Conservation (phyloP, 345 rosid genomes). For the Diplotaxis tenuifolia region DNA sequence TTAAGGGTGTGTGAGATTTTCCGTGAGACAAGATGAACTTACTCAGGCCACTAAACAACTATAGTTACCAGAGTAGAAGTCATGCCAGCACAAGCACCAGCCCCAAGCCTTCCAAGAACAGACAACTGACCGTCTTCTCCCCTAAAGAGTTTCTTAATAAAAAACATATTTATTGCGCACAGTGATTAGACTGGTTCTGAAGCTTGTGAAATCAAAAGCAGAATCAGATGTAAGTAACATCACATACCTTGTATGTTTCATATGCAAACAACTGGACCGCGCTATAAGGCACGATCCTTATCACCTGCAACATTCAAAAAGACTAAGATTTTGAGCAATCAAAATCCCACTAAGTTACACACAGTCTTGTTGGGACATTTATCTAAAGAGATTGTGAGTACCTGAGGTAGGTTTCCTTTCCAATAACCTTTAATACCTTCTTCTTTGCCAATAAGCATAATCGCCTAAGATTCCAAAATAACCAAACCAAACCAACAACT, state of each 20-base stretch:
- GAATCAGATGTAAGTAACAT: background rate
- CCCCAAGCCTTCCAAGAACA: constrained; percentile 87
- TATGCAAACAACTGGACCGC: constrained; percentile 94
- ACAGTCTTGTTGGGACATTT: background rate
- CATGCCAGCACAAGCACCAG: constrained; percentile 99
- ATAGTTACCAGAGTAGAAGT: constrained; percentile 88
- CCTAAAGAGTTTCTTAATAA: constrained; percentile 65
- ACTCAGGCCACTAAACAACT: constrained; percentile 8
- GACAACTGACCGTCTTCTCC: constrained; percentile 80
- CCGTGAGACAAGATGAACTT: background rate
- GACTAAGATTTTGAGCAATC: constrained; percentile 16
- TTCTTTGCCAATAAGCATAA: constrained; percentile 69
- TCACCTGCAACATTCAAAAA: constrained; percentile 54
- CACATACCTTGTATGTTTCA: constrained; percentile 79
- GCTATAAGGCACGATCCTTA: constrained; percentile 86
- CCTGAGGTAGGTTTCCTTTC: constrained; percentile 99
- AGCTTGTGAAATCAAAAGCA: constrained; percentile 14
- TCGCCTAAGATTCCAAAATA: constrained; percentile 50
- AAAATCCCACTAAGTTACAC: background rate
- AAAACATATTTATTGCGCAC: constrained; percentile 12
- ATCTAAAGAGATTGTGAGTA: constrained; percentile 25
- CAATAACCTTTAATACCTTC: constrained; percentile 95
- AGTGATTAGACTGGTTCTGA: background rate
- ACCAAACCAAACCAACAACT: constrained; percentile 1
- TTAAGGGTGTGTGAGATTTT: background rate